Conservation (phyloP, 2,329 filamentous ascomycete species). For the Diaporthe citri region DNA sequence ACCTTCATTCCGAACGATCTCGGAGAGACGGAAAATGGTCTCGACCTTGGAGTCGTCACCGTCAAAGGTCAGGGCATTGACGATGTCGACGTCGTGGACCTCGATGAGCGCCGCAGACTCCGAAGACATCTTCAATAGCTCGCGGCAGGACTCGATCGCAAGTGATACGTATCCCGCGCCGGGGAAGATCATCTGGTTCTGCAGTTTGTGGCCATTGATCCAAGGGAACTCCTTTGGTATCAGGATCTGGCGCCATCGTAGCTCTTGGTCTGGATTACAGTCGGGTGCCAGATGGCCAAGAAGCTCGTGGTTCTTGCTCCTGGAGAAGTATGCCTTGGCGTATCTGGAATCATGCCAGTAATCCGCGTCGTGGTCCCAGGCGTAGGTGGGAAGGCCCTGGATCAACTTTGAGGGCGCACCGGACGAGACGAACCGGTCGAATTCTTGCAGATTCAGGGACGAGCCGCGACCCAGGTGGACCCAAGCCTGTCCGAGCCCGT, state of each 20-base stretch:
- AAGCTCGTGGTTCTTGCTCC: constrained; percentile 15
- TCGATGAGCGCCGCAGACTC: background rate
- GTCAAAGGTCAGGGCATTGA: background rate
- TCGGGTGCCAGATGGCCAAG: constrained; percentile 25
- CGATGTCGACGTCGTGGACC: constrained; percentile 3
- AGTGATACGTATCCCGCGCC: constrained; percentile 43
- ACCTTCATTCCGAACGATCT: background rate
- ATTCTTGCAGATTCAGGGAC: background rate
- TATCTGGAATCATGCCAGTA: constrained; percentile 11
- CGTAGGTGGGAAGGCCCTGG: constrained; percentile 34
- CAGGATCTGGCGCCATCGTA: constrained; percentile 46
- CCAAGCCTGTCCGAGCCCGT: background rate
- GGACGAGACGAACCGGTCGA: background rate
- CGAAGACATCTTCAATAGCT: background rate
- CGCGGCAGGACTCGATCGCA: constrained; percentile 41
- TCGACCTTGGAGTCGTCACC: constrained; percentile 4
- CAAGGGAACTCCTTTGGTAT: constrained; percentile 49
- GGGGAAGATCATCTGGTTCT: constrained; percentile 54
- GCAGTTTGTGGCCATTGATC: constrained; percentile 53
- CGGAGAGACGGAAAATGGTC: background rate
- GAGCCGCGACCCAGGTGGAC: background rate
- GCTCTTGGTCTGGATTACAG: constrained; percentile 26
- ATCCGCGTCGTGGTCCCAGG: constrained; percentile 37
- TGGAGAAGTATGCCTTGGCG: background rate
- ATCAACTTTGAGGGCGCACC: background rate